Conservation (phyloP, 768 basidiomycete species). For the Kwoniella europaea region DNA sequence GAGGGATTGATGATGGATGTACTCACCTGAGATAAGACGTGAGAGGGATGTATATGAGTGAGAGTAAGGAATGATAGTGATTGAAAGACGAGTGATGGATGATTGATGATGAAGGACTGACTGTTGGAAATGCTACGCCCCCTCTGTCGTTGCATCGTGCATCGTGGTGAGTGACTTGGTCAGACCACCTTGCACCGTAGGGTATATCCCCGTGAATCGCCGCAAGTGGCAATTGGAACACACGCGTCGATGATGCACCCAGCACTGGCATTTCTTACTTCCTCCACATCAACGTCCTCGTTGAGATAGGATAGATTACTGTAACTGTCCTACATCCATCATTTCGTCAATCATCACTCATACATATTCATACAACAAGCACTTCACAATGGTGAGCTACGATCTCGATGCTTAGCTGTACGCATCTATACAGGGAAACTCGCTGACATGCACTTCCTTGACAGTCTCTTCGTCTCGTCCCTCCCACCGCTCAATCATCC, state of each 20-base stretch:
- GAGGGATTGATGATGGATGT: background rate
- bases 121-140: conserved; percentile 3
- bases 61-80: background rate
- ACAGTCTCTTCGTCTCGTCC: conserved; percentile 39
- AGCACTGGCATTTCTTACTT: background rate
- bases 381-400: conserved; percentile 18
- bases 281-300: conserved; percentile 19
- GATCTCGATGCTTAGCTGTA: background rate
- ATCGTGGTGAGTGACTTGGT: background rate
- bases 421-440: background rate
- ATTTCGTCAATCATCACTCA: background rate
- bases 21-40: conserved; percentile 3
- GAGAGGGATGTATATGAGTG: background rate
- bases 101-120: conserved; percentile 11
- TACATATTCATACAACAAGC: background rate
- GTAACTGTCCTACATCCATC: background rate
- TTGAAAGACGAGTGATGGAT: background rate
- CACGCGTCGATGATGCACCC: conserved; percentile 22
- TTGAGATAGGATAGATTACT: background rate
- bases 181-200: conserved; percentile 15
- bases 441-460: conserved; percentile 2
- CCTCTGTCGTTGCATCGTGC: background rate
- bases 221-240: conserved; percentile 22
- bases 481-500: conserved; percentile 36
- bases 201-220: conserved; percentile 7